A percentile compares a stretch with the other conserved stretches of the same genome.
phyloP scores from a whole-genome alignment of 768 basidiomycete species.

The Rhodotorula graminis region DNA sequence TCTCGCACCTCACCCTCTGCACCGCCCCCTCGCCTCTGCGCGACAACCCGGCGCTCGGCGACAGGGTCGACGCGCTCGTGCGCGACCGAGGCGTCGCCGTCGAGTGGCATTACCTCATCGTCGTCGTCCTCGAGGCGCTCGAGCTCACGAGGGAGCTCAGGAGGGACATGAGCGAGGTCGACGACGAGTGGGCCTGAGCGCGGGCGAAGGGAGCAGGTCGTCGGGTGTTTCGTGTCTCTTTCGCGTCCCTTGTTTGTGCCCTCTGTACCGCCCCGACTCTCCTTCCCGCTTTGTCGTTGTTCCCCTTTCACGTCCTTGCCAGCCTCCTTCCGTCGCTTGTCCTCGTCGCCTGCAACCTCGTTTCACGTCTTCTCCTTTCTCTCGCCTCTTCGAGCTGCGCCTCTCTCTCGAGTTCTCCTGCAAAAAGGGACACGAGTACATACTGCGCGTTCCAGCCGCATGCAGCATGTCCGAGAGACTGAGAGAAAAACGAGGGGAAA shows the following conservation, averaged over 20 bases:
- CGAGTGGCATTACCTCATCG: neutral
- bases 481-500: too few relatives aligned
- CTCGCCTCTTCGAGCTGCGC: neutral
- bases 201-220: neutral
- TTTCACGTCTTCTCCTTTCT: neutral
- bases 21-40: neutral
- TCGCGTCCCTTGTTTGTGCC: neutral
- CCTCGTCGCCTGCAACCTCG: neutral
- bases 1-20: neutral
- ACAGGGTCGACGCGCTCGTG: neutral
- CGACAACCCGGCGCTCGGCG: neutral
- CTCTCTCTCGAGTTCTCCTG: too few relatives aligned
- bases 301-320: neutral
- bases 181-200: neutral
- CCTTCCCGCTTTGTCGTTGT: neutral
- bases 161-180: neutral
- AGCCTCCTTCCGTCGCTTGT: neutral
- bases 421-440: too few relatives aligned
- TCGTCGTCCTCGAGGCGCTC: neutral
- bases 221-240: neutral
- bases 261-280: too few relatives aligned
- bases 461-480: too few relatives aligned
- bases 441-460: too few relatives aligned
- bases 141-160: conserved; percentile 13
- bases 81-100: neutral